Evolutionary conservation across 148 eudicot genomes (phyloP), one percentile per base, ranked within the genome.

Genomic region (Persicaria tinctoria): DNA sequence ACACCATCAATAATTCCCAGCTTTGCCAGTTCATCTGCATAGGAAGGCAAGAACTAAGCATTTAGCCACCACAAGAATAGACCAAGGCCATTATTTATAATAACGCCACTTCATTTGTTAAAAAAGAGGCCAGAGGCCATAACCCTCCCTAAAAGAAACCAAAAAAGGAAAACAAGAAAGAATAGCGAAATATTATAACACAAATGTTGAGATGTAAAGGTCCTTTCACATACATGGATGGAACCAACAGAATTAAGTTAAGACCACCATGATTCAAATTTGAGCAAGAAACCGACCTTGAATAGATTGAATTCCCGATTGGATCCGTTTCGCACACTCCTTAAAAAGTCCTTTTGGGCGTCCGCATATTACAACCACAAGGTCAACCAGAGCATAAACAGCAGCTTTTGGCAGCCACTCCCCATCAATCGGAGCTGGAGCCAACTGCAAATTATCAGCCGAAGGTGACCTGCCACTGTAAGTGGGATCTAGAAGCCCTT

Each of bases 331-430:
- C 74, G 77, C 86, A 82, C 97, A 92, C 55, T 95, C 99, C 84
- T 90, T 95, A 76, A 92, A 89, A 51, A 89, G 88, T 72, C 97
- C 99, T 80, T 95, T 95, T 27, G 99, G 97, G 74, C 97, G 93
- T 75, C 91, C 87, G 79, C 85, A 89, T 79, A 90, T 83, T 73
- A 90, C 90, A 63, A 89, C 87, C 78, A 84, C 84, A 76, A 95
- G 99, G 73, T 95, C 99, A 73, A 95, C 94, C 68, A 95, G 84
- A 50, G 96, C 93, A 87, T 87, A 90, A 55, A 90, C 86, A 60
- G 99, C 99, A 88, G 85, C 81, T 84, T 86, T 95, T 59, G 99
- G 97, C 74, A 95, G 86, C 99, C 99, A 95, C 77, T 95, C 99
- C 76, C 99, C 99, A 82, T 90, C 87, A 78, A 95, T 90, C 38